phyloP scores from a whole-genome alignment of 148 eudicot species.

The Beta vulgaris region DNA sequence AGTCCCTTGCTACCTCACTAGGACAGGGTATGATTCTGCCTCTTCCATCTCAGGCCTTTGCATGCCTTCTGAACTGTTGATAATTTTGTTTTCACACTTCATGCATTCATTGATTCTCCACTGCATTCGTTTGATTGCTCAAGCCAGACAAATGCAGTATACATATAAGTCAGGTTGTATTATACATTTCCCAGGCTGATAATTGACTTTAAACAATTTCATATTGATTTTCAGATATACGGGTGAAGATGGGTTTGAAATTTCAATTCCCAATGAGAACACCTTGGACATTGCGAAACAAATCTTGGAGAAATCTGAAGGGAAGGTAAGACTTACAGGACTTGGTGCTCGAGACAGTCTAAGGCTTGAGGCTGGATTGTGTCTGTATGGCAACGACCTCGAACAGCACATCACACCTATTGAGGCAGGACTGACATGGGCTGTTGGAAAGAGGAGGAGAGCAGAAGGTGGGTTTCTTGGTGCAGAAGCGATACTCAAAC shows the following conservation, averaged over 20 bases:
- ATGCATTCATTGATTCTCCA: background rate
- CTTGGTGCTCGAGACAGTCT: conserved; percentile 97
- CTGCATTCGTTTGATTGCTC: background rate
- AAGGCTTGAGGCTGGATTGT: conserved; percentile 89
- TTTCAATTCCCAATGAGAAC: conserved; percentile 76
- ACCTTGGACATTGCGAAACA: conserved; percentile 85
- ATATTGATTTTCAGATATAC: conserved; percentile 62
- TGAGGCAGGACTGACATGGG: conserved; percentile 99
- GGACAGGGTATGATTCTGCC: conserved; percentile 71
- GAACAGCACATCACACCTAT: conserved; percentile 92
- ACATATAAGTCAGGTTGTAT: background rate
- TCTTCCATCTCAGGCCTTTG: background rate
- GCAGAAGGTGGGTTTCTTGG: conserved; percentile 95
- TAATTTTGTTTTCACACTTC: background rate
- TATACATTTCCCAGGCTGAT: background rate
- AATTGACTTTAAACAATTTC: background rate
- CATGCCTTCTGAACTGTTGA: background rate
- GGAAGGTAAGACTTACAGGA: conserved; percentile 87
- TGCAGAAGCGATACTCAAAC: conserved; percentile 88
- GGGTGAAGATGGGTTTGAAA: conserved; percentile 98
- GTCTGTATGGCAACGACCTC: conserved; percentile 90
- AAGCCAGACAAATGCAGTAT: background rate
- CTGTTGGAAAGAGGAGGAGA: conserved; percentile 89
- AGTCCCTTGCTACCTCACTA: conserved; percentile 69
- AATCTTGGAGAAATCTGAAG: conserved; percentile 91